Base-by-base conservation (phyloP, 208 protist species). In the Acanthamoeba polyphaga region DNA sequence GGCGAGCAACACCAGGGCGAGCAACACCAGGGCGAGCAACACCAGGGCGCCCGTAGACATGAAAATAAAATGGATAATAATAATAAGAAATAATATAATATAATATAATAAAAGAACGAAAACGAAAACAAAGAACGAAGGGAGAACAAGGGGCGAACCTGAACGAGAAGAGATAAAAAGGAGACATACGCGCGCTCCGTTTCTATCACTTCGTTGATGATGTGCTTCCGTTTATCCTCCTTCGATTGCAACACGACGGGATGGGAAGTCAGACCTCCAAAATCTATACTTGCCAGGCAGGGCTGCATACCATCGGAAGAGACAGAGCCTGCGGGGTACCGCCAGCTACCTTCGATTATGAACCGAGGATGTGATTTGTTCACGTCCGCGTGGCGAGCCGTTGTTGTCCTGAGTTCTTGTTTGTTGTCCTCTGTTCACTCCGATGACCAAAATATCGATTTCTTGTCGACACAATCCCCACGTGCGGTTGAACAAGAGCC, bases 151-250 rank as follows among this genome's bases (percentile, higher is more conserved):
- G 58, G 17, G 13, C 10, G 6, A n/a, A 78, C 88, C 88, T 72
- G 29, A 10, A 93, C 68, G 12, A 93, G 88, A 8, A 93, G 68
- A 1, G 60, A 53, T 17, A 93, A 17, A 53, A 80, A 93, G 60
- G 60, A 80, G 34, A 93, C 88, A 53, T 93, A 93, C 12, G 88
- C 34, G 6, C 68, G 32, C 46, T 93, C 88, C 68, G 88, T 93
- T 53, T 93, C 88, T 13, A 93, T 34, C 3, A 93, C 38, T 51
- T 93, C 88, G 13, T 76, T 72, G 38, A 93, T 76, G 49, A 93
- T 93, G n/a, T 51, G 60, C 22, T 76, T 72, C 38, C 88, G 24
- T 27, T 78, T 93, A 22, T 90, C 84, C 60, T 90, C 84, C 84
- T 90, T 51, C 7, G 22, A 62, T 24, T 24, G 55, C 22, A 15